phyloP scores from a whole-genome alignment of 371 early-diverging fungal species.

The Gilbertella persicaria region DNA sequence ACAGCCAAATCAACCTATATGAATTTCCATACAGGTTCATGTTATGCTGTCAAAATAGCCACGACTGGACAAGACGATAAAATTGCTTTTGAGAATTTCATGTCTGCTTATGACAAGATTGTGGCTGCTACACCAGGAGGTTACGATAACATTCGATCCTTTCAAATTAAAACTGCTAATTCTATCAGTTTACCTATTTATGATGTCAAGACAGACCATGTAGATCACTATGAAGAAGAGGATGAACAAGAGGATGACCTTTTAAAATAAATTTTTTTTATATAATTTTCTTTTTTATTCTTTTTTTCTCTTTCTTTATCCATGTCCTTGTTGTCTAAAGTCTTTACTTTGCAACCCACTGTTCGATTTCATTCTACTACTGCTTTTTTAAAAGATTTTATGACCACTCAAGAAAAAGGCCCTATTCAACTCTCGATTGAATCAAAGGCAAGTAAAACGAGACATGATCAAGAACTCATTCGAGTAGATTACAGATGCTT shows the following conservation, averaged over 20 bases:
- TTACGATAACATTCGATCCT: conserved; percentile 76
- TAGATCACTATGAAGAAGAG: conserved; percentile 32
- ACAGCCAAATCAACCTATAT: conserved; percentile 80
- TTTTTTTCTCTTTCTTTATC: conserved; percentile 5
- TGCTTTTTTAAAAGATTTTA: conserved; percentile 25
- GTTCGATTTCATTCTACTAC: conserved; percentile 6
- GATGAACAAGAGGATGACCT: conserved; percentile 30
- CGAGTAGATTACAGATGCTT: conserved; percentile 49
- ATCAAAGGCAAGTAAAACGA: conserved; percentile 28
- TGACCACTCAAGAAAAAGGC: conserved; percentile 40
- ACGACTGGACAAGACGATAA: conserved; percentile 52
- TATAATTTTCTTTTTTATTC: conserved; percentile 7
- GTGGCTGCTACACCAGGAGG: conserved; percentile 68
- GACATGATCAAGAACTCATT: too few species aligned
- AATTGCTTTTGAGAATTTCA: conserved; percentile 79
- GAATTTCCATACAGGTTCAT: conserved; percentile 69
- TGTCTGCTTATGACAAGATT: conserved; percentile 58
- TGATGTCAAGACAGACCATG: conserved; percentile 32
- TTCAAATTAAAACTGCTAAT: conserved; percentile 79
- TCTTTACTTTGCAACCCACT: conserved; percentile 10
- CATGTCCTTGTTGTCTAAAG: conserved; percentile 9
- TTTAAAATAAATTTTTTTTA: neutral
- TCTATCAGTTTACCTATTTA: conserved; percentile 84
- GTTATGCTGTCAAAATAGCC: conserved; percentile 76
- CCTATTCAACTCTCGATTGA: conserved; percentile 48